A percentile compares a stretch with the other conserved stretches of the same genome.
Evolutionary conservation across 2,329 filamentous ascomycete species (phyloP).

Genomic region (Diplodia scrobiculata): DNA sequence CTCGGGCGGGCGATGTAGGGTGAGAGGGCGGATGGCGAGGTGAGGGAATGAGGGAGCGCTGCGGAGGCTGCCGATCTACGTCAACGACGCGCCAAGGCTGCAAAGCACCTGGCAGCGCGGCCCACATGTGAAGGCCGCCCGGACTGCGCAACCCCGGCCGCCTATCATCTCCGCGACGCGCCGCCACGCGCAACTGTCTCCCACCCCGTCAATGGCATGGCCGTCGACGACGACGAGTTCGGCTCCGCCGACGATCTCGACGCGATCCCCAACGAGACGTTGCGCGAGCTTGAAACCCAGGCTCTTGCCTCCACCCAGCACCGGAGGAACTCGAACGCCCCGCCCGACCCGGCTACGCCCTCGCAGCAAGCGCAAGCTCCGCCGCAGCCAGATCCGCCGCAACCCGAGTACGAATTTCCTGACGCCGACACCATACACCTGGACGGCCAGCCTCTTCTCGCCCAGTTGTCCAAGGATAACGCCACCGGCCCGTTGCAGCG

Average conservation of each 20-base stretch:
- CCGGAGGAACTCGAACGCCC: background rate
- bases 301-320: conserved; percentile 50
- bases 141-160: conserved; percentile 1
- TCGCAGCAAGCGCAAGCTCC: background rate
- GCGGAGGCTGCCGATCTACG: conserved; percentile 27
- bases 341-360: background rate
- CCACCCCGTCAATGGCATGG: conserved; percentile 34
- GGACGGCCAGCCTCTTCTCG: conserved; percentile 39
- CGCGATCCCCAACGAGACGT: conserved; percentile 49
- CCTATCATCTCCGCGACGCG: conserved; percentile 24
- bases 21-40: conserved; percentile 1
- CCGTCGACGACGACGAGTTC: conserved; percentile 50
- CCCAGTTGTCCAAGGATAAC: background rate
- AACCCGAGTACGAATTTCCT: conserved; percentile 46
- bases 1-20: background rate
- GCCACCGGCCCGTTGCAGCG: background rate
- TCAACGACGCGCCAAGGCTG: conserved; percentile 29
- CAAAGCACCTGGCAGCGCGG: conserved; percentile 17
- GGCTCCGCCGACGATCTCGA: conserved; percentile 51
- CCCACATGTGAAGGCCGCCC: conserved; percentile 28
- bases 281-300: conserved; percentile 50
- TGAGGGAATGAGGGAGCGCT: conserved; percentile 21
- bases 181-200: background rate
- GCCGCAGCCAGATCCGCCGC: conserved; percentile 14
- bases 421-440: conserved; percentile 47